Evolutionary conservation across 2,329 filamentous ascomycete species (phyloP), one percentile per base, ranked within the genome.

Genomic region (Trichophyton rubrum): DNA sequence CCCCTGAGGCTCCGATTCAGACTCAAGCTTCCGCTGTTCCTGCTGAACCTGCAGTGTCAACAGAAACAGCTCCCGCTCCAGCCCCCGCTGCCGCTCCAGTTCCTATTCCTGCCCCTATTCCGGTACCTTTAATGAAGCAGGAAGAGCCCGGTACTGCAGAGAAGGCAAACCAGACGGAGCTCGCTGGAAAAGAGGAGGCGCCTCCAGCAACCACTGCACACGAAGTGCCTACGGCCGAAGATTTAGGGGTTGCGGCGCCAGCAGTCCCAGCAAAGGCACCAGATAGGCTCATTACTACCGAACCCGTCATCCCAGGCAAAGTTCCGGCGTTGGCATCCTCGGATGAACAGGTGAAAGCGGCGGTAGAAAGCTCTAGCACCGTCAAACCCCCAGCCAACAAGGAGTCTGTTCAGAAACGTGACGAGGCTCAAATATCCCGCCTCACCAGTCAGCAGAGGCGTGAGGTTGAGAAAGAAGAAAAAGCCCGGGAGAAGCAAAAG

Each of bases 381-480:
- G 9, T n/a, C 13, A 53, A 53, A 13, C 6, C 22, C 8, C 22
- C 22, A 15, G 11, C n/a, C 17, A 47, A 24, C 20, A 53, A 53
- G 13, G 11, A 33, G 8, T 5, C 11, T 30, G n/a, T 33, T 33
- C 22, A n/a, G 49, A 27, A 53, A 24, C 49, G n/a, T 4, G 22
- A n/a, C 13, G n/a, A 33, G 11, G 15, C 13, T 5, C 22, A 53
- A n/a, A 33, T 13, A 24, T 53, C 49, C 5, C 55, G 40, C 6
- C 55, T 57, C 55, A 57, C 33, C 7, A 30, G 30, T 15, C 27
- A 22, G 33, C 33, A 57, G 17, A 57, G 15, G 38, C 38, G 24
- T 6, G 38, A 41, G 11, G 30, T 57, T 40, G 55, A 57, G 22
- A 57, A 57, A 22, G 17, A 57, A 57, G 55, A 57, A 24, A 57